phyloP scores from a whole-genome alignment of 78 protist genomes.

The Dictyostelium discoideum region DNA sequence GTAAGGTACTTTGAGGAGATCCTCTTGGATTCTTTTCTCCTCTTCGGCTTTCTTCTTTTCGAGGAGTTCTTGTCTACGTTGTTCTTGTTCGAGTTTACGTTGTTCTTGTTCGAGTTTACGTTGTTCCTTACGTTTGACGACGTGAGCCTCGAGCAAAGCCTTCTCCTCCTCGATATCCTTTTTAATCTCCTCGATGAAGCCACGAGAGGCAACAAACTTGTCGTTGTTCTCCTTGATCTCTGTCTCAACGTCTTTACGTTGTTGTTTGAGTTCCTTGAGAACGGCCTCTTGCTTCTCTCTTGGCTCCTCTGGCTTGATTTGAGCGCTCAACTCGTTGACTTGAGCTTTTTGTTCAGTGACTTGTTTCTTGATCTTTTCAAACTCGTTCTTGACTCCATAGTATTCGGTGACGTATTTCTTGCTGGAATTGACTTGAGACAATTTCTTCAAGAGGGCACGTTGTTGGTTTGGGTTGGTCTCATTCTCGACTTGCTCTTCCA shows the following conservation, averaged over 20 bases:
- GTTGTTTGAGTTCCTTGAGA: constrained; percentile 21
- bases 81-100: neutral
- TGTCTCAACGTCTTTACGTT: neutral
- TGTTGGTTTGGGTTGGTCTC: constrained; percentile 2
- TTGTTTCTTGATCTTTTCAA: neutral
- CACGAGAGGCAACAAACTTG: neutral
- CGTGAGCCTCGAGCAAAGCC: neutral
- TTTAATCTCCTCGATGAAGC: neutral
- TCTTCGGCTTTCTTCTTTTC: constrained; percentile 8
- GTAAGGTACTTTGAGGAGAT: constrained; percentile 35
- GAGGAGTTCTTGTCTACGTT: neutral
- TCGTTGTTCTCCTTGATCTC: neutral
- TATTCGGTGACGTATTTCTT: neutral
- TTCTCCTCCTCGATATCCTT: neutral
- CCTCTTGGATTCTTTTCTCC: constrained; percentile 21
- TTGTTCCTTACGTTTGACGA: constrained; percentile 13
- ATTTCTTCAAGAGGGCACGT: constrained; percentile 18
- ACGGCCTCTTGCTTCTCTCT: neutral
- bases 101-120: neutral
- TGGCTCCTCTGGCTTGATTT: constrained; percentile 4
- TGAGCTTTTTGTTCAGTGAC: neutral
- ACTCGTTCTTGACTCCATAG: neutral
- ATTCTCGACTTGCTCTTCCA: constrained; percentile 37
- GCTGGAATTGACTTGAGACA: neutral
- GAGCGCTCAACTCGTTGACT: neutral